Evolutionary conservation across 305 asterid species (phyloP).

Genomic region (Fraxinus ornus): DNA sequence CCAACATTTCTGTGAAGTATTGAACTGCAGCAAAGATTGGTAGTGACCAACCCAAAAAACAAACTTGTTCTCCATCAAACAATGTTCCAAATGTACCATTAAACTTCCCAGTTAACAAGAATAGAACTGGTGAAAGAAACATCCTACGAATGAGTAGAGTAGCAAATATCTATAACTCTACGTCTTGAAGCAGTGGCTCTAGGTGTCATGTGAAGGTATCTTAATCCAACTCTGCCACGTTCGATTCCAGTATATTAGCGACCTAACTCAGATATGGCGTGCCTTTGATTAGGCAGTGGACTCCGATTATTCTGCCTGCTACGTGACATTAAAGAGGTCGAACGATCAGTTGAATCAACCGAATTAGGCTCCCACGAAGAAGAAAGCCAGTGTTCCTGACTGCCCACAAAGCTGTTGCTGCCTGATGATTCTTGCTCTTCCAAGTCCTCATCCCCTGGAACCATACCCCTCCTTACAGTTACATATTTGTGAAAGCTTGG

Average conservation of each 20-base stretch:
- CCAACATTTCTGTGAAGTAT: background rate
- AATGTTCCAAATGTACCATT: background rate
- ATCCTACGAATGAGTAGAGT: conserved; percentile 14
- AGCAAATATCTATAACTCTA: conserved; percentile 31
- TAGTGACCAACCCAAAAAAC: background rate
- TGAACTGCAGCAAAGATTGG: conserved; percentile 1
- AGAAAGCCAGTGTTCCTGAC: conserved; percentile 57
- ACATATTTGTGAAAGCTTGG: conserved; percentile 86
- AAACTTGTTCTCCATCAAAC: background rate
- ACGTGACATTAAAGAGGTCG: conserved; percentile 53
- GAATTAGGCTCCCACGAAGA: conserved; percentile 79
- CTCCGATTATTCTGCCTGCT: conserved; percentile 38
- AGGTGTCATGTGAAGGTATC: background rate
- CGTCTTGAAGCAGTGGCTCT: conserved; percentile 28
- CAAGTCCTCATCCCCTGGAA: conserved; percentile 35
- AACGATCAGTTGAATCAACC: conserved; percentile 51
- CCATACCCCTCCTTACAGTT: conserved; percentile 62
- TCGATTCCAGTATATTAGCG: background rate
- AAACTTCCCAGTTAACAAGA: conserved; percentile 1
- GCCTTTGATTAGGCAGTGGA: conserved; percentile 39
- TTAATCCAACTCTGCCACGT: background rate
- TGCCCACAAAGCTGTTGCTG: conserved; percentile 63
- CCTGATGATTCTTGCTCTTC: conserved; percentile 89
- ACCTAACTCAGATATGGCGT: conserved; percentile 30
- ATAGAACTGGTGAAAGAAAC: background rate